Evolutionary conservation across 2,329 filamentous ascomycete species (phyloP).

Genomic region (Aureobasidium sp.): DNA sequence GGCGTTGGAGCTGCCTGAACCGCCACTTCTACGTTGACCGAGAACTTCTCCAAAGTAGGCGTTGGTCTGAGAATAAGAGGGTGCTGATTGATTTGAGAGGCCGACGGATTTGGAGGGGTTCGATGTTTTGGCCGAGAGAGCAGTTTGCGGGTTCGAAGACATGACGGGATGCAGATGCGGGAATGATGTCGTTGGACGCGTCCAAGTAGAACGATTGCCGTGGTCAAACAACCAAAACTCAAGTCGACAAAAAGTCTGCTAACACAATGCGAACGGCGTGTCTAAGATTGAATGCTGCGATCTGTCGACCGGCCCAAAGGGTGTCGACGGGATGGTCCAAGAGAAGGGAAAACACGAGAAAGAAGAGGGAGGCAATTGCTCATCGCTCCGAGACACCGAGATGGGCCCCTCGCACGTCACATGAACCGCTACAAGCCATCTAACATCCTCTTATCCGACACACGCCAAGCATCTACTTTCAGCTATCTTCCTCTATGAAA

Average conservation of each 20-base stretch:
- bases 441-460: neutral
- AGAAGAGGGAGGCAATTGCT: conserved; percentile 13
- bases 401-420: neutral
- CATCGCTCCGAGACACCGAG: conserved; percentile 10
- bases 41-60: conserved; percentile 38
- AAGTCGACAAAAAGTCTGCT: neutral
- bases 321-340: conserved; percentile 17
- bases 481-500: neutral
- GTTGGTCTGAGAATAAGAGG: conserved; percentile 37
- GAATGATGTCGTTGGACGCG: conserved; percentile 16
- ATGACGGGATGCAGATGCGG: conserved; percentile 24
- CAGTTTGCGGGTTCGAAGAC: conserved; percentile 39
- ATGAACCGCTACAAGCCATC: neutral
- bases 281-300: neutral
- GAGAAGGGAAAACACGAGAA: conserved; percentile 10
- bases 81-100: conserved; percentile 34
- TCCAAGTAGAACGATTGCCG: neutral
- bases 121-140: conserved; percentile 26
- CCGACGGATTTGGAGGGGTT: conserved; percentile 36
- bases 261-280: neutral
- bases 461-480: neutral
- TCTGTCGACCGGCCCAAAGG: conserved; percentile 18
- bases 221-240: conserved; percentile 12
- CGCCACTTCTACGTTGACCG: conserved; percentile 37
- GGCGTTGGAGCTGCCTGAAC: conserved; percentile 32